Conservation (phyloP, 306 rosid species). For the Gynostemma pentaphyllum region DNA sequence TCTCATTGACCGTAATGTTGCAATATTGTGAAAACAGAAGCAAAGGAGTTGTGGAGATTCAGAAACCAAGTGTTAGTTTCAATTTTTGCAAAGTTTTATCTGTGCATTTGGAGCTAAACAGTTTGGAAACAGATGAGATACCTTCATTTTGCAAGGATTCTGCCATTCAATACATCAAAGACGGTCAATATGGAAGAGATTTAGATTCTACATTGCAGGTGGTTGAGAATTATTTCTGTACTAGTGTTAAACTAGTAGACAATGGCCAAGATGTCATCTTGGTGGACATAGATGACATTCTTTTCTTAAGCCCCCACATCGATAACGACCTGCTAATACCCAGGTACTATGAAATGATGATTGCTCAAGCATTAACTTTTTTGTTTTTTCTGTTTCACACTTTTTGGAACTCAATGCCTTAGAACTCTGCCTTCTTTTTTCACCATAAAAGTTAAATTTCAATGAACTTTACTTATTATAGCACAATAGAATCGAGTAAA, state of each 20-base stretch:
- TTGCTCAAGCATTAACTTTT: background rate
- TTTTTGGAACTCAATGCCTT: background rate
- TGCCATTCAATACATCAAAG: conserved; percentile 35
- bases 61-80: conserved; percentile 22
- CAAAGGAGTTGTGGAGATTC: conserved; percentile 37
- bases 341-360: conserved; percentile 25
- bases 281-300: conserved; percentile 63
- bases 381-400: background rate
- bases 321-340: conserved; percentile 13
- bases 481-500: background rate
- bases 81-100: conserved; percentile 43
- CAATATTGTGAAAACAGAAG: conserved; percentile 61
- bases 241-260: conserved; percentile 16
- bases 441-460: background rate
- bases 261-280: conserved; percentile 45
- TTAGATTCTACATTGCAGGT: conserved; percentile 34
- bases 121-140: conserved; percentile 36
- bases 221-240: conserved; percentile 42
- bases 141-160: conserved; percentile 41
- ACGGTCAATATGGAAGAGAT: conserved; percentile 66
- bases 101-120: conserved; percentile 53
- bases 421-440: background rate
- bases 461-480: background rate
- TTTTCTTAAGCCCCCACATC: conserved; percentile 17
- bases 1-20: conserved; percentile 61